Evolutionary conservation across 805 yeast genomes (phyloP), one percentile per base, ranked within the genome.

Genomic region (Wickerhamiella dianesei): DNA sequence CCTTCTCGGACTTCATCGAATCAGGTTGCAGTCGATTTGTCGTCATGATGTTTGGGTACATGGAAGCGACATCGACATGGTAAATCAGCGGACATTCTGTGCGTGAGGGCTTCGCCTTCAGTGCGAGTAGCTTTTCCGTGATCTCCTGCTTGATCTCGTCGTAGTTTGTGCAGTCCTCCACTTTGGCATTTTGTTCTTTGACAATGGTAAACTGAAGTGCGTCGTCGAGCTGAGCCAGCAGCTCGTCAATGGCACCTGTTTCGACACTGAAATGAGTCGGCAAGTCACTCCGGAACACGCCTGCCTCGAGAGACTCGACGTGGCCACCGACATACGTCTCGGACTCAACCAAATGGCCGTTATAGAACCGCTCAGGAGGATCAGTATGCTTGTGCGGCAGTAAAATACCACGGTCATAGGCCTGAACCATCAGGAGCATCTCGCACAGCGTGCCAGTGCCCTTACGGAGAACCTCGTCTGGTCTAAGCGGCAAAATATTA

Each of bases 291-390:
- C 99, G 69, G 59, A 94, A 92, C 1, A 92, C 98, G 47, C 99
- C 99, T 8, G 98, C 96, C 63, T 94, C 98, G 47, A 94, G 66
- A 5, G 96, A 84, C 64, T 94, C 97, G 19, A 92, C 99, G 56
- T 92, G 98, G 1, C 99, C 99, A 49, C 99, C 99, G 21, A 92
- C 97, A 60, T 92, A 92, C 0, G 99, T 92, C 64, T 92, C 99
- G 1, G 95, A 80, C 58, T 89, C 96, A 39, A 92, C 63, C 46
- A 92, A 64, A 65, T 92, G 98, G 2, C 97, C 98, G 54, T 92
- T 82, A 63, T 86, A 89, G 60, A 89, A 92, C 56, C 96, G 69
- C 62, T 89, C 97, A n/a, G 82, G 73, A 1, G 97, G 95, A 52
- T 92, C 98, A 4, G 79, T 73, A 58, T 94, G 94, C 64, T 92